Evolutionary conservation across 352 stramenopile species (phyloP), one percentile per base, ranked within the genome.

Genomic region (Globisporangium acanthophoron): DNA sequence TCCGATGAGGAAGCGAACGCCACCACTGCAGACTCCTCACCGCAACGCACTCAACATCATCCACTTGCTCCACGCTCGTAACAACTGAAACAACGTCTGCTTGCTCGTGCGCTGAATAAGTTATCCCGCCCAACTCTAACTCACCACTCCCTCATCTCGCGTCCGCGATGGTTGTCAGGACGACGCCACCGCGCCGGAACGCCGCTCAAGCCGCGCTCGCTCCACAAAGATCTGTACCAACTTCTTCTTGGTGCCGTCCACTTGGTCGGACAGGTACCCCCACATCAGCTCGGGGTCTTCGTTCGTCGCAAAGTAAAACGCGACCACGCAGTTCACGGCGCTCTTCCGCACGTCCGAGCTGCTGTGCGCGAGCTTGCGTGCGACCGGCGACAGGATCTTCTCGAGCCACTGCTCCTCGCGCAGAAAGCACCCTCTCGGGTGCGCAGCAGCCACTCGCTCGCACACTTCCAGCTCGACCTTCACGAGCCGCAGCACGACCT

Each of bases 201-300:
- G 59, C 11, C 70, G 71, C 47, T 84, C 61, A 51, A 75, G 68
- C 51, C 73, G 79, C n/a, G 67, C 71, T 41, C 80, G 82, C 51
- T 88, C 69, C 33, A 92, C 85, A 67, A 86, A 92, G 63, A 92
- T 90, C 33, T 88, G 69, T 11, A 92, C 69, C 13, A 92, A 56
- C 52, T 74, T 78, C 51, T 67, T 65, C 43, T 76, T 80, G 8
- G 70, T 86, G 33, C 67, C 64, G 55, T 87, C 75, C 18, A 87
- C 56, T n/a, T 81, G 67, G 8, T 69, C 46, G 9, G 65, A 46
- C 21, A 92, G 62, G 51, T 75, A 89, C 52, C 74, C 71, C 41
- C 63, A 56, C 24, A 82, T 54, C 11, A 87, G 56, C 15, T 66
- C 57, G 0, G 41, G 40, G 40, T 73, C 65, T 56, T 92, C 76